A percentile compares a stretch with the other conserved stretches of the same genome.
These are phyloP conservation scores for Trichosporon faecale DNA, from an alignment of 1,284 basidiomycete genomes.

Conservation along the genomic window DNA sequence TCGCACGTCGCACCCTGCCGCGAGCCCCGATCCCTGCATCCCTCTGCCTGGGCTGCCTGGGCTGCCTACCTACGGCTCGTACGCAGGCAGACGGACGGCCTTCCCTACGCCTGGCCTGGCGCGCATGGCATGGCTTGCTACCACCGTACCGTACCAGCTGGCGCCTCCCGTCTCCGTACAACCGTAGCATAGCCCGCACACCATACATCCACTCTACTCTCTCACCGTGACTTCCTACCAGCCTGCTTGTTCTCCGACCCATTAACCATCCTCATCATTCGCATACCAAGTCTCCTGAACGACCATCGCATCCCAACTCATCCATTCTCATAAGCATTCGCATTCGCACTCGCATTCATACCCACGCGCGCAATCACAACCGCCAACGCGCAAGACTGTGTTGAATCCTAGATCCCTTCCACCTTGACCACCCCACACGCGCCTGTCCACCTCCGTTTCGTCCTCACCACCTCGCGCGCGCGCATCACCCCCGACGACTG, in stretches of 20 bases:
- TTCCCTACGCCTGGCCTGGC: too few species aligned
- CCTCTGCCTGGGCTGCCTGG: background rate
- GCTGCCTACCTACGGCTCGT: background rate
- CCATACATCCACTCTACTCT: background rate
- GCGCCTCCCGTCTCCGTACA: background rate
- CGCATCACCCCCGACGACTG: background rate
- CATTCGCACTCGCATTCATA: background rate
- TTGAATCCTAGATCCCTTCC: background rate
- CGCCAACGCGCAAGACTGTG: background rate
- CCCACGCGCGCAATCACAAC: background rate
- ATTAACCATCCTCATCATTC: background rate
- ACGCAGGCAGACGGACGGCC: too few species aligned
- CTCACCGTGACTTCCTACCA: constrained; percentile 1
- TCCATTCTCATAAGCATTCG: background rate
- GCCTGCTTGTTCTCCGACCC: background rate
- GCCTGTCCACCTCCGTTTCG: background rate
- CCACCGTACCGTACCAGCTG: background rate
- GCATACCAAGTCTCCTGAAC: background rate
- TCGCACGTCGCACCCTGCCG: background rate
- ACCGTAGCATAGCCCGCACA: too few species aligned
- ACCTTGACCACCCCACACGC: background rate
- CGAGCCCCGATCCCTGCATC: background rate
- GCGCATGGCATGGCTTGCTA: background rate
- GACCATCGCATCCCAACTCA: background rate
- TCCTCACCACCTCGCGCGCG: background rate